Evolutionary conservation across 75 land plant species (phyloP).

Genomic region (Pinus taeda): DNA sequence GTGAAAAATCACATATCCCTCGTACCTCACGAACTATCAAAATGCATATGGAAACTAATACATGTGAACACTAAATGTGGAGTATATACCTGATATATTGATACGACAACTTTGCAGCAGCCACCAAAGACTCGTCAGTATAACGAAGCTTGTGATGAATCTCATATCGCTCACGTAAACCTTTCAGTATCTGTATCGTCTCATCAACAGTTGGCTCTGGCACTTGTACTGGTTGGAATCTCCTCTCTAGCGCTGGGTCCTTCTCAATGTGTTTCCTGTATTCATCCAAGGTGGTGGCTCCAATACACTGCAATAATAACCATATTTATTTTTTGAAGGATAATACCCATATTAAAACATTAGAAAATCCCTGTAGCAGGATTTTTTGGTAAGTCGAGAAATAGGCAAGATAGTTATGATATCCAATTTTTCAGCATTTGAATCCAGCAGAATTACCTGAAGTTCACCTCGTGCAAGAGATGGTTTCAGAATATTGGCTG

Average conservation of each 20-base stretch:
- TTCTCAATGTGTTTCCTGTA: slow-evolving; percentile 58
- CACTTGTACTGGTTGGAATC: slow-evolving; percentile 66
- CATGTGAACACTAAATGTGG: background rate
- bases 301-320: slow-evolving; percentile 37
- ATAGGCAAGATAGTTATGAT: background rate
- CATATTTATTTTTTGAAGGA: background rate
- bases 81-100: slow-evolving; percentile 53
- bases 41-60: slow-evolving; percentile 14
- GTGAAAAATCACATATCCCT: background rate
- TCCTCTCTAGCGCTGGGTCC: slow-evolving; percentile 54
- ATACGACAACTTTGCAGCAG: slow-evolving; percentile 61
- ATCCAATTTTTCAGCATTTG: background rate
- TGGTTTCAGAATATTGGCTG: slow-evolving; percentile 58
- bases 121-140: slow-evolving; percentile 54
- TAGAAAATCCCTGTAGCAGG: background rate
- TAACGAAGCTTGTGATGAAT: slow-evolving; percentile 57
- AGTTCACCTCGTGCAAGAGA: slow-evolving; percentile 66
- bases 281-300: slow-evolving; percentile 57
- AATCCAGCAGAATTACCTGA: slow-evolving; percentile 21
- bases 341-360: background rate
- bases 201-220: slow-evolving; percentile 67
- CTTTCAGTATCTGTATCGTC: slow-evolving; percentile 51
- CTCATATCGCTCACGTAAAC: slow-evolving; percentile 60
- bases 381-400: background rate
- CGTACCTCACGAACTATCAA: background rate